These are phyloP conservation scores for Tetrastigma voinierianum DNA, from an alignment of 164 flowering plant genomes.

Conservation along the genomic window DNA sequence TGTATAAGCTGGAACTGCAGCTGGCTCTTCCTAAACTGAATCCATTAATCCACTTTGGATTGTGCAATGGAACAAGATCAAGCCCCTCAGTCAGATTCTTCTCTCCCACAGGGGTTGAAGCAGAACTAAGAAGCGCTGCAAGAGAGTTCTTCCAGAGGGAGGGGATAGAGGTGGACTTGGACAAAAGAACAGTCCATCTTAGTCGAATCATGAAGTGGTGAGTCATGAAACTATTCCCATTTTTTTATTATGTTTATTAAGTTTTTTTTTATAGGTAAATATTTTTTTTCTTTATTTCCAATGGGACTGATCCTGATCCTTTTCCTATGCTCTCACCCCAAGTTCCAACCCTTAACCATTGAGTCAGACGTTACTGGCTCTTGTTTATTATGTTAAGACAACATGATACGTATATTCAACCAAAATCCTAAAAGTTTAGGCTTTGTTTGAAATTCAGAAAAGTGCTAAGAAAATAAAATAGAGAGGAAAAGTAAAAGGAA, in stretches of 20 bases:
- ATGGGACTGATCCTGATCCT: too few relatives aligned
- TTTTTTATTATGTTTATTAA: neutral
- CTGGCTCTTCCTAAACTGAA: slow-evolving; percentile 51
- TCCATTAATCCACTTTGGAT: slow-evolving; percentile 77
- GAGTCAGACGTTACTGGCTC: too few relatives aligned
- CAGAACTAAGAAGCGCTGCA: slow-evolving; percentile 67
- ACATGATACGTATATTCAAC: too few relatives aligned
- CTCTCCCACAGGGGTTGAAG: slow-evolving; percentile 60
- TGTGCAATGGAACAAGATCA: slow-evolving; percentile 75
- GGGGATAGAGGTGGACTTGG: slow-evolving; percentile 68
- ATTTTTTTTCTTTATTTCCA: too few relatives aligned
- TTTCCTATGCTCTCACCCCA: too few relatives aligned
- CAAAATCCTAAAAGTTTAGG: too few relatives aligned
- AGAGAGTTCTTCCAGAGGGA: slow-evolving; percentile 68
- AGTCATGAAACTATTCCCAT: slow-evolving; percentile 2
- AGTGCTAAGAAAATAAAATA: too few relatives aligned
- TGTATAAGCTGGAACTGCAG: slow-evolving; percentile 29
- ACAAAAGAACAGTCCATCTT: slow-evolving; percentile 71
- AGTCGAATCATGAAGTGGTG: slow-evolving; percentile 80
- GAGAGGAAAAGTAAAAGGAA: too few relatives aligned
- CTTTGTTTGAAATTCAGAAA: too few relatives aligned
- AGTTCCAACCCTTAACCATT: too few relatives aligned
- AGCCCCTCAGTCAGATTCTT: slow-evolving; percentile 78
- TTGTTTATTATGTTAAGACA: too few relatives aligned
- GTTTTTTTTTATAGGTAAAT: too few relatives aligned